Conservation (phyloP, 805 yeast species). For the Maudiozyma turicensis region DNA sequence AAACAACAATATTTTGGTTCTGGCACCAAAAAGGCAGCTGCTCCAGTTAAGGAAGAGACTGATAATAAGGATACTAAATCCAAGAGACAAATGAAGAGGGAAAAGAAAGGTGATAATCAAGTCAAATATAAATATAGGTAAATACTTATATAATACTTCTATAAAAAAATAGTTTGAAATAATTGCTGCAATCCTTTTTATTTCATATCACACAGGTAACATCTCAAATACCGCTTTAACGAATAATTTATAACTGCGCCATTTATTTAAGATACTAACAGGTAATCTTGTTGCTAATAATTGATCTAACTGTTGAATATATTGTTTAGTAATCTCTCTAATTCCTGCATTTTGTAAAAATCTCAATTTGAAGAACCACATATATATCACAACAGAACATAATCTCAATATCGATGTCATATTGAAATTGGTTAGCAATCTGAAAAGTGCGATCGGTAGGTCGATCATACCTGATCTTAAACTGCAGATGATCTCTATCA, state of each 20-base stretch:
- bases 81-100: conserved; percentile 34
- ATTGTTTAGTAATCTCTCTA: conserved; percentile 38
- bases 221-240: conserved; percentile 11
- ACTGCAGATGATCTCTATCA: conserved; percentile 37
- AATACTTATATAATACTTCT: background rate
- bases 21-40: conserved; percentile 5
- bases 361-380: conserved; percentile 51
- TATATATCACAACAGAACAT: conserved; percentile 36
- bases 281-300: conserved; percentile 33
- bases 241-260: conserved; percentile 16
- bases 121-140: conserved; percentile 27
- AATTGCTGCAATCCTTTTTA: background rate
- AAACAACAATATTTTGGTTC: conserved; percentile 20
- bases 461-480: conserved; percentile 31
- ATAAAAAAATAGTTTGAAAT: background rate
- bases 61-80: conserved; percentile 21
- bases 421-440: conserved; percentile 25
- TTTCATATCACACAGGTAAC: conserved; percentile 8
- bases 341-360: conserved; percentile 48
- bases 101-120: conserved; percentile 32
- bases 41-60: conserved; percentile 2
- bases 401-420: conserved; percentile 27
- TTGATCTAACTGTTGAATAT: conserved; percentile 35
- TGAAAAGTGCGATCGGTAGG: conserved; percentile 34
- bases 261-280: conserved; percentile 22